Conservation (phyloP, 805 yeast species). For the Debaryomyces prosopidis region DNA sequence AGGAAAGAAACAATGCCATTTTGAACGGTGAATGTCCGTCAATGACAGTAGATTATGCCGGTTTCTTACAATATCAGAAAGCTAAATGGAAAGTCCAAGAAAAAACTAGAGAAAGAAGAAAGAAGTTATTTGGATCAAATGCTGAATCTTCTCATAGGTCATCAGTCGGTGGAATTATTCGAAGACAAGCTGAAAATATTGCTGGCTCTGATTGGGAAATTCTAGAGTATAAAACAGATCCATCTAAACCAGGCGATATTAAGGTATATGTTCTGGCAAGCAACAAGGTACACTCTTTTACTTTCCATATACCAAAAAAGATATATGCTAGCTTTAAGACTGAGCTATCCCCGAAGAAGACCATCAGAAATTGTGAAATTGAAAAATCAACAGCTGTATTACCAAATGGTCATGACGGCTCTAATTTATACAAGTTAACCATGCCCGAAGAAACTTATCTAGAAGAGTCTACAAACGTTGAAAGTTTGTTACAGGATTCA, state of each 20-base stretch:
- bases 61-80: slow-evolving; percentile 74
- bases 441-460: slow-evolving; percentile 67
- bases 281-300: slow-evolving; percentile 71
- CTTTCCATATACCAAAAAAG: slow-evolving; percentile 71
- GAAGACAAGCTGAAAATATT: slow-evolving; percentile 75
- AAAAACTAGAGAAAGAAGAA: slow-evolving; percentile 70
- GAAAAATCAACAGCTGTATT: slow-evolving; percentile 60
- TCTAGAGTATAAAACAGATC: slow-evolving; percentile 63
- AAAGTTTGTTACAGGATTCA: slow-evolving; percentile 63
- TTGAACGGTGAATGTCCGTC: slow-evolving; percentile 61
- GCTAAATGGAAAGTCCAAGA: slow-evolving; percentile 83
- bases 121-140: slow-evolving; percentile 73
- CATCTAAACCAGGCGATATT: slow-evolving; percentile 66
- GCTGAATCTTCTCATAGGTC: slow-evolving; percentile 54
- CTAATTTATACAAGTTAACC: slow-evolving; percentile 57
- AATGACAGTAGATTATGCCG: slow-evolving; percentile 64
- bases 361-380: slow-evolving; percentile 51
- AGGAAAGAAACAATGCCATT: slow-evolving; percentile 49
- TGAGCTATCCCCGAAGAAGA: slow-evolving; percentile 37
- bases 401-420: slow-evolving; percentile 65
- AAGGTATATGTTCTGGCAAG: slow-evolving; percentile 70
- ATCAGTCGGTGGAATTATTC: slow-evolving; percentile 65
- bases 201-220: slow-evolving; percentile 86
- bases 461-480: slow-evolving; percentile 56
- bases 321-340: slow-evolving; percentile 67